A percentile compares a stretch with the other conserved stretches of the same genome.
Evolutionary conservation across 805 yeast genomes (phyloP).

Genomic region (Teunomyces aglyptinius): DNA sequence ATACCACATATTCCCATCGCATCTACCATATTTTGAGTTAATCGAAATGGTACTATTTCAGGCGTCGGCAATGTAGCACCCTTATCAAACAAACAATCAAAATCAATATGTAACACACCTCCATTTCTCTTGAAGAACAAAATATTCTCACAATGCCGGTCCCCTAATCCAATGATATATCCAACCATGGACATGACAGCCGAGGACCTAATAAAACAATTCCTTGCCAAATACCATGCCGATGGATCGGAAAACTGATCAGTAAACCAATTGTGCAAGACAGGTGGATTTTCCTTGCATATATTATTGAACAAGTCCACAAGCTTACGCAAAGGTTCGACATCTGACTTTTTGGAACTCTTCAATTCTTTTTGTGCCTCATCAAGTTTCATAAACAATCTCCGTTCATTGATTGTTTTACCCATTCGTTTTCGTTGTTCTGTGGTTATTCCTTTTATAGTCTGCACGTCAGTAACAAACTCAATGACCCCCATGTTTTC

Average conservation of each 20-base stretch:
- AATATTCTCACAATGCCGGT: slow-evolving; percentile 92
- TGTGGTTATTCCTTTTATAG: slow-evolving; percentile 57
- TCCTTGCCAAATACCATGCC: slow-evolving; percentile 80
- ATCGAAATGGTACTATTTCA: slow-evolving; percentile 89
- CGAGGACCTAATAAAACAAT: slow-evolving; percentile 68
- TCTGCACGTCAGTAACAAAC: slow-evolving; percentile 74
- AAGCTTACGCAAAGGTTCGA: slow-evolving; percentile 18
- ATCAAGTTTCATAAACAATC: slow-evolving; percentile 22
- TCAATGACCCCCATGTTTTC: slow-evolving; percentile 90
- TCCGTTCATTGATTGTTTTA: slow-evolving; percentile 20
- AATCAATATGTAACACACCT: slow-evolving; percentile 86
- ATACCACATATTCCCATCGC: slow-evolving; percentile 86
- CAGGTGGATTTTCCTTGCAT: slow-evolving; percentile 54
- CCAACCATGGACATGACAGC: slow-evolving; percentile 99
- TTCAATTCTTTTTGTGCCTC: slow-evolving; percentile 22
- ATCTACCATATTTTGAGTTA: slow-evolving; percentile 84
- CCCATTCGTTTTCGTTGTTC: slow-evolving; percentile 22
- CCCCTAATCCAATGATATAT: slow-evolving; percentile 90
- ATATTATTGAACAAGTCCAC: slow-evolving; percentile 22
- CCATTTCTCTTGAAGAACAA: slow-evolving; percentile 73
- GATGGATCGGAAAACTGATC: slow-evolving; percentile 88
- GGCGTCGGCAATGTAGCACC: slow-evolving; percentile 73
- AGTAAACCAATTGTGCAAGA: slow-evolving; percentile 81
- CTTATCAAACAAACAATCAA: slow-evolving; percentile 93
- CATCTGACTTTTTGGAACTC: slow-evolving; percentile 14